Percentiles rank a stretch among this genome's conserved stretches.
phyloP scores from a whole-genome alignment of 441 rosid genomes.

The Dalechampia spathulata region DNA sequence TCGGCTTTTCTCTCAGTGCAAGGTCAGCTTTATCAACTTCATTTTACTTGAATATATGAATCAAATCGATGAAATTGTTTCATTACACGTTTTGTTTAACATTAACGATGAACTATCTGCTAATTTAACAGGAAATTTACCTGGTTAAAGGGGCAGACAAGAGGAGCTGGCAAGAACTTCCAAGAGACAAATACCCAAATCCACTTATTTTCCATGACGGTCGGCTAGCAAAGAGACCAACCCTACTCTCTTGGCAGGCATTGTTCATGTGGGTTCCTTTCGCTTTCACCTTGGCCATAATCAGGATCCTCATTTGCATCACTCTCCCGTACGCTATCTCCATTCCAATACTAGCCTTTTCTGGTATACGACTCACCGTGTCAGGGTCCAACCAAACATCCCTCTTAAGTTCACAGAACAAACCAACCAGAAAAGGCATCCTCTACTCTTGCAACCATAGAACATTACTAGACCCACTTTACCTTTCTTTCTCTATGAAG shows the following conservation, averaged over 20 bases:
- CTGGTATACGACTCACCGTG: slow-evolving; percentile 27
- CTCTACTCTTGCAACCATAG: slow-evolving; percentile 84
- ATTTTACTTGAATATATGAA: too few species aligned
- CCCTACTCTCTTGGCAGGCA: slow-evolving; percentile 51
- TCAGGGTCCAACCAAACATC: slow-evolving; percentile 13
- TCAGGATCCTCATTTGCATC: slow-evolving; percentile 42
- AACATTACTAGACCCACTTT: slow-evolving; percentile 81
- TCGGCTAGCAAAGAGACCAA: slow-evolving; percentile 71
- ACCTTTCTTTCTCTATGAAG: slow-evolving; percentile 45
- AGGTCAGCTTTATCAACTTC: too few species aligned
- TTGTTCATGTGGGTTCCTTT: slow-evolving; percentile 81
- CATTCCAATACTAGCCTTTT: slow-evolving; percentile 34
- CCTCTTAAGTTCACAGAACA: slow-evolving; percentile 14
- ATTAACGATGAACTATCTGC: too few species aligned
- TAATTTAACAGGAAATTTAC: slow-evolving; percentile 72
- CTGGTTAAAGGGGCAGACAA: slow-evolving; percentile 53
- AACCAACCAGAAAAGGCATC: slow-evolving; percentile 48
- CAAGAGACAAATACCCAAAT: slow-evolving; percentile 66
- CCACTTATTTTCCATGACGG: slow-evolving; percentile 90
- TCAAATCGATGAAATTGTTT: too few species aligned
- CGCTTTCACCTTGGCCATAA: slow-evolving; percentile 41
- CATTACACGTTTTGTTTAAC: too few species aligned
- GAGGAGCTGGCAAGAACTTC: slow-evolving; percentile 42
- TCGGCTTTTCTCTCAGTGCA: slow-evolving; percentile 56
- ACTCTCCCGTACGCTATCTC: slow-evolving; percentile 47